Percentiles rank a stretch among this genome's conserved stretches.
phyloP scores from a whole-genome alignment of 164 flowering plant genomes.

The Aristolochia fimbriata region DNA sequence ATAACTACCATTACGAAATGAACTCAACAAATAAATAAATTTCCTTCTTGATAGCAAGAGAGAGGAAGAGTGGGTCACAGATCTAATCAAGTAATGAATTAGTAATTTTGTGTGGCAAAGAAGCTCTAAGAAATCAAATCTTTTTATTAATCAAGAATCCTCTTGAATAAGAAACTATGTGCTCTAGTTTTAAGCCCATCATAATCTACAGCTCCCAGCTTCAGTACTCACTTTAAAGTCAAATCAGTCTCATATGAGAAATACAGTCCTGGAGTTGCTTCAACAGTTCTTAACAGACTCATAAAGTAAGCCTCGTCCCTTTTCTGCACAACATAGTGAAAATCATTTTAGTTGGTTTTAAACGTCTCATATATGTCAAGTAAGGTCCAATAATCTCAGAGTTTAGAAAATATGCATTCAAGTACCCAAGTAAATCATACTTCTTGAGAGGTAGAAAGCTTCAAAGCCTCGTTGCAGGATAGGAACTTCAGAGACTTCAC shows the following conservation, averaged over 20 bases:
- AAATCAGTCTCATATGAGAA: constrained; percentile 88
- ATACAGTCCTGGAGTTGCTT: constrained; percentile 87
- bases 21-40: too few relatives aligned
- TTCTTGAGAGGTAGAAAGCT: constrained; percentile 53
- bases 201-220: not conserved
- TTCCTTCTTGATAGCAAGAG: too few relatives aligned
- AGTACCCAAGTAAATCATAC: constrained; percentile 28
- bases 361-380: not conserved
- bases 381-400: too few relatives aligned
- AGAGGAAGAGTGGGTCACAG: too few relatives aligned
- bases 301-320: constrained; percentile 85
- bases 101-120: too few relatives aligned
- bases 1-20: too few relatives aligned
- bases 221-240: constrained; percentile 45
- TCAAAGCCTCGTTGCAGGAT: constrained; percentile 62
- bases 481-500: constrained; percentile 74
- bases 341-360: not conserved
- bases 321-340: constrained; percentile 40
- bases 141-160: too few relatives aligned
- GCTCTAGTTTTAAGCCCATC: too few relatives aligned
- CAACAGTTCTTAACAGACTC: constrained; percentile 68
- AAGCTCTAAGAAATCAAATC: too few relatives aligned
- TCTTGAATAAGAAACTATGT: too few relatives aligned
- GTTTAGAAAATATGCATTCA: not conserved
- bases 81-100: too few relatives aligned